Evolutionary conservation across 1,284 basidiomycete genomes (phyloP), one percentile per base, ranked within the genome.

Genomic region (Agaricales sp.): DNA sequence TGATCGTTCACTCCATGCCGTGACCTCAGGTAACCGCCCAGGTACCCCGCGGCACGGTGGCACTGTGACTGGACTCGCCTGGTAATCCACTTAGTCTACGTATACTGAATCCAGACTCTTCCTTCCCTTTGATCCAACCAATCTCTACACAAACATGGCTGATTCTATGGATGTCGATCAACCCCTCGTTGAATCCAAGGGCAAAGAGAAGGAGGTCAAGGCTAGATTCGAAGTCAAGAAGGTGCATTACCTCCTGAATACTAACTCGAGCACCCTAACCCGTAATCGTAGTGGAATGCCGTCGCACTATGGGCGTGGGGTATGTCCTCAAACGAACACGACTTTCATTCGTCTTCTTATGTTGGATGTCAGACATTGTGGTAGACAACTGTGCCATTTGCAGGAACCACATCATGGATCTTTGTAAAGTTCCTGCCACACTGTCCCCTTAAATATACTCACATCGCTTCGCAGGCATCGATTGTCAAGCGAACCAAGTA

Each of bases 401-500:
- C 74, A 80, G 90, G 62, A 95, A 94, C 67, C 93, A 97, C 63
- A 97, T 97, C 71, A 97, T 97, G 93, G 93, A 97, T 67, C 84
- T 96, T 46, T 97, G 93, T 95, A 61, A 60, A 87, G 70, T 6
- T 16, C 41, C 16, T 48, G 22, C 26, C 43, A 53, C 14, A 21
- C 37, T 43, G 19, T 46, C 38, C 49, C 39, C 45, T 47, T 37
- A 47, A 38, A 51, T 45, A 49, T 53, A 35, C 30, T 35, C 11
- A 35, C 30, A n/a, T n/a, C n/a, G 30, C 30, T 11, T 35, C 49
- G 3, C 60, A 97, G 94, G 95, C 72, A 99, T 99, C 65, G 96
- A 99, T 66, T 99, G 96, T 66, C 96, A 99, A 67, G 96, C 96
- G 35, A 99, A 99, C 67, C 96, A 98, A 66, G 90, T 94, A 6